phyloP scores from a whole-genome alignment of 2,329 filamentous ascomycete species.

The Alternaria gaisen region DNA sequence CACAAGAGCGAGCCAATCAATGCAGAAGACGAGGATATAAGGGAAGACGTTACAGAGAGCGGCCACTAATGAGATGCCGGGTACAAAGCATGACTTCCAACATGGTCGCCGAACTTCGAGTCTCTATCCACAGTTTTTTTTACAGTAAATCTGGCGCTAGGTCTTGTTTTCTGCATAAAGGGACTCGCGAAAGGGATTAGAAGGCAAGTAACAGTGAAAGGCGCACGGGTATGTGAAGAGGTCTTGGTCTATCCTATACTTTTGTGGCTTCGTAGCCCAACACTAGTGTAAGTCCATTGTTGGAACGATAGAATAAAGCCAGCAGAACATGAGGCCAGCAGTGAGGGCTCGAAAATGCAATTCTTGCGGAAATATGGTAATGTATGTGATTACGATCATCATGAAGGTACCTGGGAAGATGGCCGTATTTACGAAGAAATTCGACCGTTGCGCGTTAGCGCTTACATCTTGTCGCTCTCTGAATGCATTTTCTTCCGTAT shows the following conservation, averaged over 20 bases:
- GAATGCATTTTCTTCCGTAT: background rate
- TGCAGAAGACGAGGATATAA: background rate
- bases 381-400: background rate
- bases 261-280: background rate
- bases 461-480: background rate
- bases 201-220: background rate
- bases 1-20: background rate
- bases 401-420: background rate
- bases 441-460: background rate
- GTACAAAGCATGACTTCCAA: background rate
- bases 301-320: background rate
- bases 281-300: background rate
- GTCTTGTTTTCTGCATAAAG: background rate
- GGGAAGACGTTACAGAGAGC: background rate
- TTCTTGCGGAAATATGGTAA: background rate
- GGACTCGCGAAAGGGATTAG: background rate
- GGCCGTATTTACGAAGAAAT: background rate
- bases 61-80: background rate
- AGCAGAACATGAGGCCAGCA: background rate
- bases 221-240: background rate
- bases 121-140: background rate
- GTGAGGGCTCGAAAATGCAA: background rate
- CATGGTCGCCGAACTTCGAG: background rate
- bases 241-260: background rate
- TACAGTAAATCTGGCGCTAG: background rate